Conservation (phyloP, 2,329 filamentous ascomycete species). For the Blumeria graminis region DNA sequence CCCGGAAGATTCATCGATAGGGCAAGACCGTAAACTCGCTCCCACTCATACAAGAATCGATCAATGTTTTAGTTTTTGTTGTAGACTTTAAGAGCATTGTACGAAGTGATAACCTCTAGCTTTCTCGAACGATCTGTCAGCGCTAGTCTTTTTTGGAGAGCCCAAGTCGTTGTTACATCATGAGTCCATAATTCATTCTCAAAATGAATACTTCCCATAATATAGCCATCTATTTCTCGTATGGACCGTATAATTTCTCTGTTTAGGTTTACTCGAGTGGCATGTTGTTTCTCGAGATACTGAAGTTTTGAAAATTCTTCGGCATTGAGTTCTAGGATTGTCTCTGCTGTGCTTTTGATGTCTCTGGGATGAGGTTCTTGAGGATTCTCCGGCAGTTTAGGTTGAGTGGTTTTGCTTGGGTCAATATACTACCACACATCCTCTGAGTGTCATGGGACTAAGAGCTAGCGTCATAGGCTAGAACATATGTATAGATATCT, state of each 20-base stretch:
- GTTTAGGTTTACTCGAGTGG: neutral
- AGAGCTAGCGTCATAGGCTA: too few relatives aligned
- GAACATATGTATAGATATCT: too few relatives aligned
- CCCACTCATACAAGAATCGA: neutral
- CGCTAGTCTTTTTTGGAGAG: neutral
- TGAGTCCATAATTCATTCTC: neutral
- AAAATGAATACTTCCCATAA: neutral
- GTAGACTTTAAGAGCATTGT: neutral
- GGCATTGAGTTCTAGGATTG: neutral
- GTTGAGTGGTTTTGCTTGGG: neutral
- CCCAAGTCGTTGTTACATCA: neutral
- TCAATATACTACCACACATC: conserved; percentile 1
- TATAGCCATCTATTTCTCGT: conserved; percentile 1
- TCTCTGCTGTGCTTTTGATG: neutral
- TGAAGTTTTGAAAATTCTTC: neutral
- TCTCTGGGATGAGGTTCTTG: neutral
- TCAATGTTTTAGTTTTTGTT: neutral
- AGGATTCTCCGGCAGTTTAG: neutral
- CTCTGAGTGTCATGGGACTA: too few relatives aligned
- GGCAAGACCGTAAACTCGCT: neutral
- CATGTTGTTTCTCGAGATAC: neutral
- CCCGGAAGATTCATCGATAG: neutral
- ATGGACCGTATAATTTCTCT: neutral
- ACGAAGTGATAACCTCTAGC: neutral
- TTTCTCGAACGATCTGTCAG: neutral